These are phyloP conservation scores for Pseudopithomyces chartarum DNA, from an alignment of 2,329 filamentous ascomycete species.

Conservation along the genomic window DNA sequence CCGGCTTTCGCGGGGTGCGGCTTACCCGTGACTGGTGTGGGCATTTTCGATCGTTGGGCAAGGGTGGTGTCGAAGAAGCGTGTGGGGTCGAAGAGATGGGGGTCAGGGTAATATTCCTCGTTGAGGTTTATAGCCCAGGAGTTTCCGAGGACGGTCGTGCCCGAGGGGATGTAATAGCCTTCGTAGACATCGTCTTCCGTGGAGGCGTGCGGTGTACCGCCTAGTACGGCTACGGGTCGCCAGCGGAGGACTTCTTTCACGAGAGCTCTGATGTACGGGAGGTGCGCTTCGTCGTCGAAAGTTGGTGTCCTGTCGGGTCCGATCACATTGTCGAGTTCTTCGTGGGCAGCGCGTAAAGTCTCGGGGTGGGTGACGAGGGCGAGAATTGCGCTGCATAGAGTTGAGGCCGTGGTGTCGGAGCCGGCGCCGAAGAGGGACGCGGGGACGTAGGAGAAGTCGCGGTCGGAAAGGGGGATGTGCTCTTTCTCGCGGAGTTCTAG, in stretches of 20 bases:
- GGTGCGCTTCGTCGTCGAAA: conserved; percentile 43
- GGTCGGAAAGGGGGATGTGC: conserved; percentile 46
- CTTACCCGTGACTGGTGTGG: conserved; percentile 22
- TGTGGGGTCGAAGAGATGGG: conserved; percentile 47
- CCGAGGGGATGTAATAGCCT: conserved; percentile 56
- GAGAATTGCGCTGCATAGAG: conserved; percentile 55
- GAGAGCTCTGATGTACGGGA: conserved; percentile 47
- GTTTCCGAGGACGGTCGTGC: conserved; percentile 53
- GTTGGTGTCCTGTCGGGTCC: conserved; percentile 37
- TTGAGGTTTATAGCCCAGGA: conserved; percentile 53
- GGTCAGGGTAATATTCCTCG: conserved; percentile 46
- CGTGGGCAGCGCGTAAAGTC: conserved; percentile 50
- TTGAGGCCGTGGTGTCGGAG: conserved; percentile 57
- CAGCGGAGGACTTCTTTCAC: conserved; percentile 45
- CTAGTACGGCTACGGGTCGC: conserved; percentile 48
- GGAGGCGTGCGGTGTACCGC: conserved; percentile 54
- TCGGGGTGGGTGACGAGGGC: conserved; percentile 55
- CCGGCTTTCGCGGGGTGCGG: conserved; percentile 36
- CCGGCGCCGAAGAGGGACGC: conserved; percentile 55
- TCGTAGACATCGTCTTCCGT: conserved; percentile 56
- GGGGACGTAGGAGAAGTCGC: conserved; percentile 52
- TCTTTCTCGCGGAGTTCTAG: conserved; percentile 49
- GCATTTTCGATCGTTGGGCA: conserved; percentile 20
- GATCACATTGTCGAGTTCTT: conserved; percentile 46
- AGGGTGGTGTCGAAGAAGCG: conserved; percentile 43